Evolutionary conservation across 2,329 filamentous ascomycete species (phyloP), one percentile per base, ranked within the genome.

Genomic region (Myrmaecium sp.): DNA sequence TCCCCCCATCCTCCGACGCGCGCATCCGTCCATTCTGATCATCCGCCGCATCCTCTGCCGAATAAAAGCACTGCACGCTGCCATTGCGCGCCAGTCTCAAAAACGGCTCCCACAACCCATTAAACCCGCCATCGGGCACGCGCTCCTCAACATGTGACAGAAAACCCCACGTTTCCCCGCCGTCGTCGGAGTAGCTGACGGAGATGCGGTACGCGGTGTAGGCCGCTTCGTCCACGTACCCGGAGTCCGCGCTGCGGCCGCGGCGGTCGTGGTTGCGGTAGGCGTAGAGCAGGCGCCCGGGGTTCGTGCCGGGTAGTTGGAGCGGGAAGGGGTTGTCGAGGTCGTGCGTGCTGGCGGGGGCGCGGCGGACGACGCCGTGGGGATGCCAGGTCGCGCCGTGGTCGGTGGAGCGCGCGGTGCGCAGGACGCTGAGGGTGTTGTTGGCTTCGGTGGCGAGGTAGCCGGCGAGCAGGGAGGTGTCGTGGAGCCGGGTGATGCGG

Each of bases 31-130:
- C 54, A 28, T 62, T 55, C 38, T 62, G 59, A 27, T 58, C 54
- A 4, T 25, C 31, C 0, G 27, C 36, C 2, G 19, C 37, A 24
- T 54, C 58, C 40, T 60, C 55, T 2, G 42, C 43, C 4, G 53
- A 57, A 34, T 60, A 62, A 36, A 54, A 62, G 24, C 55, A 43
- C 36, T 62, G 54, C 14, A 60, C 29, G 3, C 44, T 42, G 1
- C 54, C 53, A 28, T 58, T 49, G 1, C 34, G 30, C 1, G 49
- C 50, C 2, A 51, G 34, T 4, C 57, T 43, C 12, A 62, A 26
- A 32, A 60, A 60, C 0, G 58, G 59, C 31, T 62, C 58, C 57
- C 57, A 62, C 4, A 52, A 40, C 3, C 58, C 58, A 17, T 54
- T 53, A 9, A 33, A 23, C 5, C 33, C 35, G 10, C 32, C 36